Base-by-base conservation (phyloP, 306 rosid species). In the Styphnolobium japonicum region DNA sequence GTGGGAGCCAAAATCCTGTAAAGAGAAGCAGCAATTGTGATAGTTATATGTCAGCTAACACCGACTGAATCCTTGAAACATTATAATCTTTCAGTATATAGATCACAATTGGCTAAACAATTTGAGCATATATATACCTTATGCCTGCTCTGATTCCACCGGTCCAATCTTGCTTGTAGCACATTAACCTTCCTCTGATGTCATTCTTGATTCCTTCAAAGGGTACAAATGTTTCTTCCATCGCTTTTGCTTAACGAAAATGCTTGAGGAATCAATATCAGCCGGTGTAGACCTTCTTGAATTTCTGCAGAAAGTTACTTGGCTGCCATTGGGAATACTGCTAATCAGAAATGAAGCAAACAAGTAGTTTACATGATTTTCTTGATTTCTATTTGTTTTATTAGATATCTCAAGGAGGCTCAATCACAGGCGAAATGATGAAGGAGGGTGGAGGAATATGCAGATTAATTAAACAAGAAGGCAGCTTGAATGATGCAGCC, bases 151-250 rank as follows among this genome's bases (percentile, higher is more conserved):
- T 88, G 61, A 93, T 56, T 82, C 97, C 97, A 62, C 97, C 68
- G 0, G 86, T 80, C 97, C 97, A 93, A 53, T 93, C 97, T 84
- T 93, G 96, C 83, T 90, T 93, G 88, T 93, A 93, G 87, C 97
- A 93, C 92, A 88, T 82, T 67, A 93, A 73, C 81, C 97, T 88
- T 64, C 94, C 96, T 80, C 81, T 85, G 11, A 93, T 90, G 55
- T 93, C 97, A 90, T 93, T 93, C 94, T 89, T 93, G 86, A 93
- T 91, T 7, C 97, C 97, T 18, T 80, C 89, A 5, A 93, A 45
- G 11, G 97, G 97, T 11, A 93, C 92, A 85, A 93, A 93, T 57
- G 97, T 86, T 75, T 93, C 97, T 77, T 93, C 95, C 97, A 92
- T 82, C 16, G 55, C 69, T 60, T 70, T 61, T 42, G 3, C 43